These are phyloP conservation scores for Hondaea fermentalgiana DNA, from an alignment of 108 stramenopile species.

Conservation along the genomic window DNA sequence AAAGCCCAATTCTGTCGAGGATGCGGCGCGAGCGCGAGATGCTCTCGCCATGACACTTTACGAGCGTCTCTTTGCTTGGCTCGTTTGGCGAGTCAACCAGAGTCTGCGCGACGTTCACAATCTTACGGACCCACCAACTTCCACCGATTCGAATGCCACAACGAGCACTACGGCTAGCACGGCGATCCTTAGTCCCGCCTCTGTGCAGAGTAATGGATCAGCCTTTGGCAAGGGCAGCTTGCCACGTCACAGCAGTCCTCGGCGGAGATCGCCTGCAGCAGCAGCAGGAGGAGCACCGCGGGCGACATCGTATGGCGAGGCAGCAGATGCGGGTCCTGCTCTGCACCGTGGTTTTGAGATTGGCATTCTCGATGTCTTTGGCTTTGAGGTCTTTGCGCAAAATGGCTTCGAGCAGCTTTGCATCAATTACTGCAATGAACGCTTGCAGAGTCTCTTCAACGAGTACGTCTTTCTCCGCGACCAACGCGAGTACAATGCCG, in stretches of 20 bases:
- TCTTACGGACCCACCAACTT: not conserved
- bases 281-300: too few relatives aligned
- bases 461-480: conserved; percentile 43
- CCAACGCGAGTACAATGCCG: conserved; percentile 49
- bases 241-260: not conserved
- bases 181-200: too few relatives aligned
- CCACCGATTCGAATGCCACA: not conserved
- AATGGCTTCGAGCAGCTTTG: conserved; percentile 44
- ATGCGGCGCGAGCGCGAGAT: conserved; percentile 18
- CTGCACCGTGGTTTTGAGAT: not conserved
- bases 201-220: too few relatives aligned
- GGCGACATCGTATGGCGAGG: not conserved
- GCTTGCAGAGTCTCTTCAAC: conserved; percentile 54
- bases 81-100: conserved; percentile 33
- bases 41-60: conserved; percentile 34
- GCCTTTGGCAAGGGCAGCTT: too few relatives aligned
- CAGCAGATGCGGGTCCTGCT: not conserved
- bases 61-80: conserved; percentile 30
- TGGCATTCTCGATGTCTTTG: conserved; percentile 42
- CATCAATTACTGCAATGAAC: conserved; percentile 53
- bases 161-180: not conserved
- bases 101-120: not conserved
- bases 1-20: not conserved
- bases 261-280: not conserved
- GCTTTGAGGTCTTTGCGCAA: conserved; percentile 33